These are phyloP conservation scores for Trichoderma aggressivum DNA, from an alignment of 2,329 filamentous ascomycete species.

Conservation along the genomic window DNA sequence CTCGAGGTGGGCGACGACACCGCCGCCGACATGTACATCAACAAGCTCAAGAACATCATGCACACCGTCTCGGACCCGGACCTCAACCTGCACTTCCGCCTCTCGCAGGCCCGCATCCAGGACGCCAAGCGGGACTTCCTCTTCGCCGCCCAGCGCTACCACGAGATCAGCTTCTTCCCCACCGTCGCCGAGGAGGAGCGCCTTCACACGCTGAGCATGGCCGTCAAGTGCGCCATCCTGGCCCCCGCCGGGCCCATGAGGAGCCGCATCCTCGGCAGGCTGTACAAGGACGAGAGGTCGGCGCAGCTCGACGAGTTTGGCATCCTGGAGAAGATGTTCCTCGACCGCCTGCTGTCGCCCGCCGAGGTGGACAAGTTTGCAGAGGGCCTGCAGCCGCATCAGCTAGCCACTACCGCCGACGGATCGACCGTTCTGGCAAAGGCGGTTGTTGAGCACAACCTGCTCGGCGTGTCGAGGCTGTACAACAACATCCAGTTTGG, in stretches of 20 bases:
- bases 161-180: slow-evolving; percentile 74
- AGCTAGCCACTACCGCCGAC: slow-evolving; percentile 84
- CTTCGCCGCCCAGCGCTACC: slow-evolving; percentile 82
- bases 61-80: slow-evolving; percentile 71
- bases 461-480: slow-evolving; percentile 77
- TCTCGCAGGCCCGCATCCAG: slow-evolving; percentile 88
- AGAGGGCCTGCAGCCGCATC: slow-evolving; percentile 75
- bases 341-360: slow-evolving; percentile 77
- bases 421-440: slow-evolving; percentile 90
- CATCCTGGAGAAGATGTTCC: slow-evolving; percentile 96
- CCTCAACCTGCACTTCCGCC: slow-evolving; percentile 78
- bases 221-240: slow-evolving; percentile 88
- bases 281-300: slow-evolving; percentile 92
- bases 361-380: slow-evolving; percentile 87
- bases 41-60: slow-evolving; percentile 92
- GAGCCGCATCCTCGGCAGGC: slow-evolving; percentile 71
- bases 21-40: slow-evolving; percentile 79
- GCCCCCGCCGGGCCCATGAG: slow-evolving; percentile 86
- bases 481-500: slow-evolving; percentile 76
- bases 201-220: slow-evolving; percentile 76
- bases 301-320: slow-evolving; percentile 71
- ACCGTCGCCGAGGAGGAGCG: slow-evolving; percentile 84
- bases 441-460: slow-evolving; percentile 93
- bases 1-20: slow-evolving; percentile 91
- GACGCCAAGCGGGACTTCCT: slow-evolving; percentile 89